Percentiles rank a stretch among this genome's conserved stretches.
Conservation (phyloP, 1,284 basidiomycete genomes). For the Boletus sp. region DNA sequence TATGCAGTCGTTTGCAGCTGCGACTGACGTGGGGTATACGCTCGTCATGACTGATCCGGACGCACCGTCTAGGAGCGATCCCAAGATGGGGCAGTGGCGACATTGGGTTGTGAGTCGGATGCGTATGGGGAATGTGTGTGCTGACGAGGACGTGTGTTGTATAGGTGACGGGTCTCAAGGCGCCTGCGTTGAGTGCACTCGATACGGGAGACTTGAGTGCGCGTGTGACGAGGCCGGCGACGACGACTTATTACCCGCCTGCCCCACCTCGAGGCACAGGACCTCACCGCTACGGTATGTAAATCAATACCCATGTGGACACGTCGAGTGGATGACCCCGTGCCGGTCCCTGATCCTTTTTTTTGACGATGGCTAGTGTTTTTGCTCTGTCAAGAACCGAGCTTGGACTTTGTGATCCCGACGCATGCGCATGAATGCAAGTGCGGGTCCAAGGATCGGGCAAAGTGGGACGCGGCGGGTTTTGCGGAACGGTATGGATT, state of each 20-base stretch:
- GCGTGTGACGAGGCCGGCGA: constrained; percentile 46
- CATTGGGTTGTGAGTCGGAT: constrained; percentile 60
- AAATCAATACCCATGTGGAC: constrained; percentile 14
- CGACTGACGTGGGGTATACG: constrained; percentile 51
- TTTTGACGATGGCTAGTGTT: constrained; percentile 41
- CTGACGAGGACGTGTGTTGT: not conserved
- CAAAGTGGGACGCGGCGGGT: constrained; percentile 51
- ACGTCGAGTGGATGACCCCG: not conserved
- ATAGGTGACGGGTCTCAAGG: constrained; percentile 57
- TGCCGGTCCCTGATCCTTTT: not conserved
- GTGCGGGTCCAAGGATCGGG: constrained; percentile 44
- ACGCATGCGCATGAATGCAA: constrained; percentile 47
- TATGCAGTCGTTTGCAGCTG: constrained; percentile 38
- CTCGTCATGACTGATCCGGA: constrained; percentile 70
- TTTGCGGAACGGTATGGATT: constrained; percentile 56
- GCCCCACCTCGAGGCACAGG: constrained; percentile 56
- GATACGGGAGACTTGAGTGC: constrained; percentile 39
- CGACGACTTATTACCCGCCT: constrained; percentile 59
- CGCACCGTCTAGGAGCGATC: constrained; percentile 56
- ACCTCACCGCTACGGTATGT: constrained; percentile 55
- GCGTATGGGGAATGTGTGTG: not conserved
- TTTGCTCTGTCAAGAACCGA: constrained; percentile 61
- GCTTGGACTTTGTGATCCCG: constrained; percentile 42
- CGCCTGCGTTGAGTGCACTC: constrained; percentile 38
- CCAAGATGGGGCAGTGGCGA: constrained; percentile 56